These are phyloP conservation scores for Oryza longistaminata DNA, from an alignment of 176 grass and related monocot species.

Conservation along the genomic window DNA sequence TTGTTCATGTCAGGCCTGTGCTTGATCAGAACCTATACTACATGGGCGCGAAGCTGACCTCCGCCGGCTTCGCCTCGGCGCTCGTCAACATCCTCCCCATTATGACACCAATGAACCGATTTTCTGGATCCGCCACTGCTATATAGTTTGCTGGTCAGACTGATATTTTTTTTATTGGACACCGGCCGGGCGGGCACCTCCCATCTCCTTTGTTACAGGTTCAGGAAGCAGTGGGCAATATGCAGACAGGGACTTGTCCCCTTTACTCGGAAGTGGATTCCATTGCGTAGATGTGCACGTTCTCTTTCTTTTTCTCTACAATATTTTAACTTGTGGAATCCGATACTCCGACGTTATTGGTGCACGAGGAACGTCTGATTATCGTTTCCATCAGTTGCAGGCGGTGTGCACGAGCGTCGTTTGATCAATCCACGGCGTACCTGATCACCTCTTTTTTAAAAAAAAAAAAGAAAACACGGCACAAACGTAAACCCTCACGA, in stretches of 20 bases:
- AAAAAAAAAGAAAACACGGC: no score
- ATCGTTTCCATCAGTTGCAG: not conserved
- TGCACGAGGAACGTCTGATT: not conserved
- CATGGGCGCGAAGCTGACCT: slow-evolving; percentile 69
- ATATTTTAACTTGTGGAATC: slow-evolving; percentile 12
- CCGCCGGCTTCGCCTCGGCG: slow-evolving; percentile 66
- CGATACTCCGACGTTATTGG: not conserved
- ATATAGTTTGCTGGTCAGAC: not conserved
- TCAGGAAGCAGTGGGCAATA: slow-evolving; percentile 7
- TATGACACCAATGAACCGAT: no score
- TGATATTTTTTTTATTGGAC: not conserved
- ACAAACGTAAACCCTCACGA: no score
- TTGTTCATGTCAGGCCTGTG: slow-evolving; percentile 54
- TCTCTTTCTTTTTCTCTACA: not conserved
- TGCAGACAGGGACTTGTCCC: not conserved
- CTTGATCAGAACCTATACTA: slow-evolving; percentile 91
- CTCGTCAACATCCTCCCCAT: slow-evolving; percentile 83
- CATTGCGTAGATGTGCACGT: not conserved
- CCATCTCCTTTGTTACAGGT: slow-evolving; percentile 6
- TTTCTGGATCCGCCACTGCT: no score
- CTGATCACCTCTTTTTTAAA: no score
- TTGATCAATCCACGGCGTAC: no score
- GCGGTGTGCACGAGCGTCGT: not conserved
- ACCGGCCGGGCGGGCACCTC: not conserved
- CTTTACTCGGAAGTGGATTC: slow-evolving; percentile 30